Base-by-base conservation (phyloP, 345 rosid species). In the Syzygium aromaticum region DNA sequence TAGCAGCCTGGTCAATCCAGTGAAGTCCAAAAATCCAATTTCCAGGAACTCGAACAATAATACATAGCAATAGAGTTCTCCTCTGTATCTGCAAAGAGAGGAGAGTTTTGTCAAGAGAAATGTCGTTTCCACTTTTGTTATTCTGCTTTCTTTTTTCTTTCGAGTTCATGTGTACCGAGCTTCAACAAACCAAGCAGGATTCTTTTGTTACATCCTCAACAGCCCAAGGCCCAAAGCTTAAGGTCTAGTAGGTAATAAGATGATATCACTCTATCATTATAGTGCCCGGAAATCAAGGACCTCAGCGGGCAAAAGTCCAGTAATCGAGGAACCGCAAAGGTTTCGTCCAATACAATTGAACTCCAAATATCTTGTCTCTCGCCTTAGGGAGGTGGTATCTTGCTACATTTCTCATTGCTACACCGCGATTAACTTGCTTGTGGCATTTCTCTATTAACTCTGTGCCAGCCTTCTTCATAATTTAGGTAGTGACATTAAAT, bases 1-100 rank as follows among this genome's bases (percentile, higher is more conserved):
- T 0, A 0, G 73, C 0, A 0, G 19, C 19, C 38, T 63, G 73
- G 10, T 63, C n/a, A 14, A 28, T 63, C 77, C 38, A 63, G 40
- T 15, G 38, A 63, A 28, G 21, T 28, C 73, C 77, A 63, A 63
- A n/a, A 28, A 63, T 63, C 40, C 11, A 1, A 13, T 63, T 15
- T 19, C 77, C 0, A 0, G 21, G 21, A 28, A 63, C 40, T 7
- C 40, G 1, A 15, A 14, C 77, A 2, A 17, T 15, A 3, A 16
- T 11, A 28, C 77, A 15, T 28, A 28, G 77, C 40, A 64, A 1
- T 8, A 64, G 77, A 28, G 77, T 1, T 15, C 28, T 10, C 63
- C n/a, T 57, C 28, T 6, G 11, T 6, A 57, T 57, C 63, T 2
- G 63, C 3, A 1, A 57, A 57, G 63, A 2, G 63, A 57, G 63